Conservation (phyloP, 2,329 filamentous ascomycete species). For the Ophiostoma sp. region DNA sequence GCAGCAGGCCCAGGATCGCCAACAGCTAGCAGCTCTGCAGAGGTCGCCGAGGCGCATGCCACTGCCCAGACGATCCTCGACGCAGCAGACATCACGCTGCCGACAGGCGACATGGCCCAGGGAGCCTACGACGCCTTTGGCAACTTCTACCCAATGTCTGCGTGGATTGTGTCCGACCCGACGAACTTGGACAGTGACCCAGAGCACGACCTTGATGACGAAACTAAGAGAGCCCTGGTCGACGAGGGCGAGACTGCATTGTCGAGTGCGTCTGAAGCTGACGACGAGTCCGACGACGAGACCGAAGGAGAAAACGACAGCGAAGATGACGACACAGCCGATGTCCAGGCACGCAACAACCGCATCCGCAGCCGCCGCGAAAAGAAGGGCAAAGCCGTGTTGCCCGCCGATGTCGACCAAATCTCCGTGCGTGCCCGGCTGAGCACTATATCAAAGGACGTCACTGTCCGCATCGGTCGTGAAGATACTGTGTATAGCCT, state of each 20-base stretch:
- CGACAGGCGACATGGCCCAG: constrained; percentile 65
- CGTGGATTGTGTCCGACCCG: constrained; percentile 64
- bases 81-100: constrained; percentile 69
- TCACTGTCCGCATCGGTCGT: constrained; percentile 52
- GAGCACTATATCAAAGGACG: constrained; percentile 61
- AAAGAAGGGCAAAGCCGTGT: constrained; percentile 49
- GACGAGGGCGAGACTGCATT: background rate
- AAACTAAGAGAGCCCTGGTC: constrained; percentile 28
- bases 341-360: background rate
- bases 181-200: constrained; percentile 43
- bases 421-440: constrained; percentile 57
- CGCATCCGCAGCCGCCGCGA: constrained; percentile 34
- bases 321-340: background rate
- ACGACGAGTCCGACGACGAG: constrained; percentile 22
- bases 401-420: constrained; percentile 35
- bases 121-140: constrained; percentile 68
- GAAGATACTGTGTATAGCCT: constrained; percentile 61
- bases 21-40: constrained; percentile 26
- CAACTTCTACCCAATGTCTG: constrained; percentile 62
- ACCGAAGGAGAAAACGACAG: constrained; percentile 19
- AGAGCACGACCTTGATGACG: constrained; percentile 27
- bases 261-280: background rate
- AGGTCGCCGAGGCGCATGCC: constrained; percentile 42
- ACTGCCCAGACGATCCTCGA: constrained; percentile 77
- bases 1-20: constrained; percentile 30